phyloP scores from a whole-genome alignment of 2,329 filamentous ascomycete species.

The Ilyonectria sp. region DNA sequence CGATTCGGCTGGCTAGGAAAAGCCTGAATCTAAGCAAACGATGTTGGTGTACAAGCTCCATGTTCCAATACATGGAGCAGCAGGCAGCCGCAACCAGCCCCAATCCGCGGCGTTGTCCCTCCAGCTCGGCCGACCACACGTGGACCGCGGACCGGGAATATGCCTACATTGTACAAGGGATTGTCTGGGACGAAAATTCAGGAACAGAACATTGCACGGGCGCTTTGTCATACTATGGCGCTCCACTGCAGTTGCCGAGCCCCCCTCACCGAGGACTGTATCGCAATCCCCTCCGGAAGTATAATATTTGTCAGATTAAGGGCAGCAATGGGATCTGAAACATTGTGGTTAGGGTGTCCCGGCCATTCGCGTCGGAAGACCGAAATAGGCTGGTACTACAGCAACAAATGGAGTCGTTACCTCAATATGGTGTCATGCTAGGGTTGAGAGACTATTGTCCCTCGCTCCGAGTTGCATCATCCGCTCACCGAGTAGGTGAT shows the following conservation, averaged over 20 bases:
- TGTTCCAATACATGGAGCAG: conserved; percentile 34
- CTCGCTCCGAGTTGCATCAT: conserved; percentile 24
- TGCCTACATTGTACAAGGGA: conserved; percentile 19
- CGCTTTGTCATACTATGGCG: conserved; percentile 25
- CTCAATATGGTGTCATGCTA: conserved; percentile 23
- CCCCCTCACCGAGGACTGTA: conserved; percentile 18
- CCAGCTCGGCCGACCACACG: conserved; percentile 25
- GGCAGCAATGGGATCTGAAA: conserved; percentile 23
- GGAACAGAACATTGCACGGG: conserved; percentile 22
- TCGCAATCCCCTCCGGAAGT: conserved; percentile 14
- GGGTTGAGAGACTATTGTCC: conserved; percentile 14
- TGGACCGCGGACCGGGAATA: conserved; percentile 12
- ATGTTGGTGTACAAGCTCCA: conserved; percentile 11
- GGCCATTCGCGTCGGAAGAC: conserved; percentile 22
- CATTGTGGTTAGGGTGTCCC: not conserved
- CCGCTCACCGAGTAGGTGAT: not conserved
- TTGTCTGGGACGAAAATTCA: conserved; percentile 19
- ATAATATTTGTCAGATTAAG: conserved; percentile 20
- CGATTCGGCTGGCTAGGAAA: conserved; percentile 19
- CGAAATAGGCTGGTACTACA: conserved; percentile 28
- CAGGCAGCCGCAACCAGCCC: conserved; percentile 12
- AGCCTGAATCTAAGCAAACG: conserved; percentile 28
- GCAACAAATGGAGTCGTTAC: conserved; percentile 13
- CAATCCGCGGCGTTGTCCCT: not conserved
- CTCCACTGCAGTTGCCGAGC: conserved; percentile 4